Evolutionary conservation across 202 grass and related monocot genomes (phyloP), one percentile per base, ranked within the genome.

Genomic region (Eragrostis tef): DNA sequence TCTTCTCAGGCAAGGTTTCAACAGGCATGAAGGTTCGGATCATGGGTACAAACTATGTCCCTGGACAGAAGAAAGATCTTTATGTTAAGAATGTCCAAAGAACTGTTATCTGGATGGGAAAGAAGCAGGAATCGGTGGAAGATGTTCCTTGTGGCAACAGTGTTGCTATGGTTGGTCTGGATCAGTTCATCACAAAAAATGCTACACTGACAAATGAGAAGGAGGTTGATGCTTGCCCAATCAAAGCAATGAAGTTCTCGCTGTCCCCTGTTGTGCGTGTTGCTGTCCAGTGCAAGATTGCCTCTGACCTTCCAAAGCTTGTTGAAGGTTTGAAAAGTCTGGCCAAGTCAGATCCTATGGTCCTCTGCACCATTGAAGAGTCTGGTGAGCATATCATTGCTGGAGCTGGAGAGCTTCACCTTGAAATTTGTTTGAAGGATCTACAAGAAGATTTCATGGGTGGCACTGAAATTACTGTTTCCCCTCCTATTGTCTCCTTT

Each of bases 81-180:
- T 84, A 82, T 63, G 82, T 84, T 57, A 88, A 93, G 79, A 83
- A 64, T 59, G 88, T 90, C 11, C 91, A 88, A 71, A 51, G 88
- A 45, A 94, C 88, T 78, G 88, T 94, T 71, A 91, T 94, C 48
- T 94, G 86, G 89, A 94, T 91, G 92, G 89, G 86, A 26, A 90
- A 94, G 92, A 92, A 63, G n/a, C 92, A 92, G 22, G 87, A 91
- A 31, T 89, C 82, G 9, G 81, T 94, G 8, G 89, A 89, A 51
- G 85, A 88, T 83, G 89, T 94, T 63, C 89, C 89, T 59, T 94
- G 89, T 21, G 92, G 92, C 47, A 94, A 91, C 84, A 94, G 89
- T 21, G 89, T 91, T 21, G 92, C 87, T 26, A 64, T 94, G 86
- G 82, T 94, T 73, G 89, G 89, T 74, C 24, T 94, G 29, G 89